Base-by-base conservation (phyloP, 2,329 filamentous ascomycete species). In the Fusarium bactridioides region DNA sequence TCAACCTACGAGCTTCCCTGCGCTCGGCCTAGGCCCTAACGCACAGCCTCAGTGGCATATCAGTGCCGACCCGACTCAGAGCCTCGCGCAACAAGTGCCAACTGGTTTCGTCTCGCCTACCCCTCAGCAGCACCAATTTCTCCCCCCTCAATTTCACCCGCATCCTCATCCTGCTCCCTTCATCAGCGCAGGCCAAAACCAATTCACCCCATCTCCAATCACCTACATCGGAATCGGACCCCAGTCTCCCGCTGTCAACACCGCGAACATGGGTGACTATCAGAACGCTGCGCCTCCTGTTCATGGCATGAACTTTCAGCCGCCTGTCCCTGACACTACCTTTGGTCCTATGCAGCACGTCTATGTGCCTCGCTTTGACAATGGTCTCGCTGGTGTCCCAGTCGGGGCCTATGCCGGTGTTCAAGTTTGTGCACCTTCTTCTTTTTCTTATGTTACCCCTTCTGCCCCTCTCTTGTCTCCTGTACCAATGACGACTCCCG, bases 301-400 rank as follows among this genome's bases (percentile, higher is more conserved):
- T 35, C 76, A 76, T 53, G 86, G 85, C 60, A 77, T 86, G 55
- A 85, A 88, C 77, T 90, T 87, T 74, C 86, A 90, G 75, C 89
- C 89, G 2, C 88, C 86, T 33, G 87, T 89, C 21, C 87, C 88
- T 7, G 87, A 89, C 72, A 89, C 88, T 21, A 86, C 85, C 47
- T 83, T 85, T 76, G 89, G 89, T 7, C 85, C 87, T 4, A 86
- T 87, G 64, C 76, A 83, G 33, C 88, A 91, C 70, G 83, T 84
- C 25, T 90, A 89, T 73, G 80, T 87, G 58, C 88, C 89, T 69
- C 87, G 87, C 47, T 83, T 82, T 73, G 88, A 89, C 74, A 78
- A 76, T 47, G 78, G 77, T 33, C 56, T 77, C 44, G 70, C 78
- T 70, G 73, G 78, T 74, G 67, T 75, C 76, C 78, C 78, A 79